Percentiles rank a stretch among this genome's conserved stretches.
These are phyloP conservation scores for Diplodia corticola DNA, from an alignment of 2,329 filamentous ascomycete genomes.

Conservation along the genomic window DNA sequence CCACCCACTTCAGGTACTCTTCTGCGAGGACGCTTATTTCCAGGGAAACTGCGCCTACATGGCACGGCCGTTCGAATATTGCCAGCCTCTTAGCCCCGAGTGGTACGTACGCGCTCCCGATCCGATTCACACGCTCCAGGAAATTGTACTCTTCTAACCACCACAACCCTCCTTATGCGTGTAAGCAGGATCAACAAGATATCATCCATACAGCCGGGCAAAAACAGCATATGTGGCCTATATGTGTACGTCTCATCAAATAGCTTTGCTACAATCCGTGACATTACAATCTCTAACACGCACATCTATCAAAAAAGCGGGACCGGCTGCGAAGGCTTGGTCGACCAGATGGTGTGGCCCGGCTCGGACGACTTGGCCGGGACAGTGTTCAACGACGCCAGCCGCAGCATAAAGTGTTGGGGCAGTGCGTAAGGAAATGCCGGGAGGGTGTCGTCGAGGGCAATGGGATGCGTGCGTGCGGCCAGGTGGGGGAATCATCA, in stretches of 20 bases:
- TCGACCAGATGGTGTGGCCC: constrained; percentile 13
- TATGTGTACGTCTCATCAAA: background rate
- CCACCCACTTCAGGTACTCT: background rate
- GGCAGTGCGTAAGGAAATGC: background rate
- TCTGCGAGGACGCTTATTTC: constrained; percentile 9
- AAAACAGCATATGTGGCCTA: background rate
- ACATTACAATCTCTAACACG: background rate
- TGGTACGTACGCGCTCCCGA: background rate
- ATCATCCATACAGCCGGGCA: constrained; percentile 1
- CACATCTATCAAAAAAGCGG: background rate
- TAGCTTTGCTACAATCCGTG: background rate
- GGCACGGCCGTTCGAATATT: background rate
- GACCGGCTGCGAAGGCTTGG: background rate
- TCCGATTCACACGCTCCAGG: background rate
- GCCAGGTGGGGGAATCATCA: no score
- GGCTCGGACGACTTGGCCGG: background rate
- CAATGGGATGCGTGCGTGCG: background rate
- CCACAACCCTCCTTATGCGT: background rate
- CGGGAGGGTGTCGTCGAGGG: background rate
- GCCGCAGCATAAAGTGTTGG: constrained; percentile 10
- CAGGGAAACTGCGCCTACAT: constrained; percentile 5
- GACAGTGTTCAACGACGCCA: constrained; percentile 3
- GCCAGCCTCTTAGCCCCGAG: background rate
- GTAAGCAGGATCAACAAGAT: background rate
- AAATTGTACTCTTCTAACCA: background rate